A percentile compares a stretch with the other conserved stretches of the same genome.
Conservation (phyloP, 176 grass and related monocot species). For the Lolium multiflorum region DNA sequence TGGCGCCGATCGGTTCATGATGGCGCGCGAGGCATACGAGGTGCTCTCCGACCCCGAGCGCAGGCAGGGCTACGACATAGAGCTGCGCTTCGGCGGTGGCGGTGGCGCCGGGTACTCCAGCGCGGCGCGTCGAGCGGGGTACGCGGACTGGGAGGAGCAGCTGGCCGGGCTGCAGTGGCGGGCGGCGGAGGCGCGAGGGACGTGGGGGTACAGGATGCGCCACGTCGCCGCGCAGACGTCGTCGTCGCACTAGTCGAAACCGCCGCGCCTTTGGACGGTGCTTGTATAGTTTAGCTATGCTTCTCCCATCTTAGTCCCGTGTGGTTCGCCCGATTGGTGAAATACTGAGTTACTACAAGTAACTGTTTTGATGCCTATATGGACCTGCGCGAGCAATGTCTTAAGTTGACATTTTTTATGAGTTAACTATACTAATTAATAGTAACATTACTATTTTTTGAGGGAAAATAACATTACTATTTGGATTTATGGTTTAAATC, state of each 20-base stretch:
- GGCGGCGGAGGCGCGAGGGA: slow-evolving; percentile 44
- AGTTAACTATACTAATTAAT: too few species aligned
- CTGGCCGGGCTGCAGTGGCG: slow-evolving; percentile 57
- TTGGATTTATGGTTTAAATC: too few species aligned
- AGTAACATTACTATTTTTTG: too few species aligned
- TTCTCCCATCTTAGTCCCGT: too few species aligned
- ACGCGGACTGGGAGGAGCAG: slow-evolving; percentile 63
- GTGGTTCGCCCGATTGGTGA: too few species aligned
- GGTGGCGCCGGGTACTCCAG: neutral
- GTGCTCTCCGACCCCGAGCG: slow-evolving; percentile 74
- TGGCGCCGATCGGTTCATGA: slow-evolving; percentile 67
- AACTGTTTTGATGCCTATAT: too few species aligned
- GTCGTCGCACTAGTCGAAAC: neutral
- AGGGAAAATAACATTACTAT: too few species aligned
- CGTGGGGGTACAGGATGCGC: slow-evolving; percentile 66
- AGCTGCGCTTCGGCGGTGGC: slow-evolving; percentile 51
- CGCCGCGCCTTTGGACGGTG: neutral
- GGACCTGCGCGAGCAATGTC: too few species aligned
- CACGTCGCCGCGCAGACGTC: slow-evolving; percentile 2
- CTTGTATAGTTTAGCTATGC: too few species aligned
- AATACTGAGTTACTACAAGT: too few species aligned
- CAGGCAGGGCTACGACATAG: slow-evolving; percentile 67
- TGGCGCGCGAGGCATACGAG: slow-evolving; percentile 80
- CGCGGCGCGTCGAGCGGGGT: slow-evolving; percentile 15
- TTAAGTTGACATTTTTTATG: too few species aligned